Evolutionary conservation across 208 protist species (phyloP).

Genomic region (Trypanosoma brucei): DNA sequence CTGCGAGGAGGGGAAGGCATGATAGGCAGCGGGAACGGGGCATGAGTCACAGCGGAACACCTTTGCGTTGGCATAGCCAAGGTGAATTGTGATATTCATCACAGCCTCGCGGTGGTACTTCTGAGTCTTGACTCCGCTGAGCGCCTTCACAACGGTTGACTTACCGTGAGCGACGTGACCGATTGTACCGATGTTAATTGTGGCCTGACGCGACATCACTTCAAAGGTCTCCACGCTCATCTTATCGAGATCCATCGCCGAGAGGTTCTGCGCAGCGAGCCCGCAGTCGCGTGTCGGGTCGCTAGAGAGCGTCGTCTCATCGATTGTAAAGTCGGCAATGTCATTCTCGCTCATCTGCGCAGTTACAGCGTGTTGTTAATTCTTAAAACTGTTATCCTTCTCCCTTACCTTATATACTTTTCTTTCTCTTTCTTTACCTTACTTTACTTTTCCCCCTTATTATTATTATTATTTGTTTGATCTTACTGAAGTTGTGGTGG

Average conservation of each 20-base stretch:
- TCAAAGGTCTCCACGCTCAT: conserved; percentile 94
- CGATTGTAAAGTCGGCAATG: conserved; percentile 62
- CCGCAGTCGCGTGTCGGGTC: conserved; percentile 32
- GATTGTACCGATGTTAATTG: conserved; percentile 99
- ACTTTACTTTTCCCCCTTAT: neutral
- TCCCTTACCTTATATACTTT: conserved; percentile 6
- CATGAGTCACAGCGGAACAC: conserved; percentile 90
- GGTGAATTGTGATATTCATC: conserved; percentile 99
- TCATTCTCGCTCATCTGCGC: conserved; percentile 52
- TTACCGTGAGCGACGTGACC: conserved; percentile 99
- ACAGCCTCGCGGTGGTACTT: conserved; percentile 99
- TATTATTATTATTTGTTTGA: neutral
- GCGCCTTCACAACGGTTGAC: conserved; percentile 99
- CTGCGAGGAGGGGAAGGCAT: conserved; percentile 82
- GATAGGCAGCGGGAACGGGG: conserved; percentile 92
- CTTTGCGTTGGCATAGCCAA: conserved; percentile 99
- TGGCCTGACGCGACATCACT: conserved; percentile 99
- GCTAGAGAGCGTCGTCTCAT: conserved; percentile 42
- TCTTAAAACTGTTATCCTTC: neutral
- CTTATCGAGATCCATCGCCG: conserved; percentile 59
- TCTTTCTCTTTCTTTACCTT: conserved; percentile 8
- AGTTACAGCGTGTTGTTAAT: too few species aligned
- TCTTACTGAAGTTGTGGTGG: neutral
- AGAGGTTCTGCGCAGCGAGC: conserved; percentile 75
- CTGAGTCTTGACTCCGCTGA: conserved; percentile 98